Conservation (phyloP, 306 rosid genomes). For the Cicer chorassanicum region DNA sequence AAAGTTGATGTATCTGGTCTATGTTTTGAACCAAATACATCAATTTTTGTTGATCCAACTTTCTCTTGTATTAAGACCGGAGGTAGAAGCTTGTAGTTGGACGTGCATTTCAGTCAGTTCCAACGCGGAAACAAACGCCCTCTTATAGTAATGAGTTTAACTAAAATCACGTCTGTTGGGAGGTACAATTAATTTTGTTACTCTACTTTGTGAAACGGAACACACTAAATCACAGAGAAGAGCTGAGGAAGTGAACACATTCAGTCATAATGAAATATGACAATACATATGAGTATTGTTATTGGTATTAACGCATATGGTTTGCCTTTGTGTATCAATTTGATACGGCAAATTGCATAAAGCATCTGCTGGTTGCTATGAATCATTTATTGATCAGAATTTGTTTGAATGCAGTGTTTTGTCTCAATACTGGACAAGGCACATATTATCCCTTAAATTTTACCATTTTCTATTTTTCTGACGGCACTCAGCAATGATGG, state of each 20-base stretch:
- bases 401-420: conserved; percentile 12
- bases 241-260: conserved; percentile 19
- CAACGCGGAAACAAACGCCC: no score
- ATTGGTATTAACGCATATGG: conserved; percentile 25
- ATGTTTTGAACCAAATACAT: no score
- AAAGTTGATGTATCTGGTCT: no score
- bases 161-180: background rate
- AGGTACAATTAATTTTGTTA: conserved; percentile 5
- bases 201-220: conserved; percentile 9
- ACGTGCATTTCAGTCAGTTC: no score
- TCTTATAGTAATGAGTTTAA: background rate
- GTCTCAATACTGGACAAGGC: conserved; percentile 16
- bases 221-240: background rate
- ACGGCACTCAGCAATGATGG: background rate
- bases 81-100: no score
- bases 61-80: no score
- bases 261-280: background rate
- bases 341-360: conserved; percentile 12
- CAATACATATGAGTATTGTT: conserved; percentile 5
- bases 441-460: conserved; percentile 32
- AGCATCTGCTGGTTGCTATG: conserved; percentile 6
- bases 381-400: background rate
- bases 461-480: background rate
- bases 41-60: no score
- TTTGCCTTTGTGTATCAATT: conserved; percentile 16